Evolutionary conservation across 352 stramenopile genomes (phyloP), one percentile per base, ranked within the genome.

Genomic region (Elongisporangium anandrum): DNA sequence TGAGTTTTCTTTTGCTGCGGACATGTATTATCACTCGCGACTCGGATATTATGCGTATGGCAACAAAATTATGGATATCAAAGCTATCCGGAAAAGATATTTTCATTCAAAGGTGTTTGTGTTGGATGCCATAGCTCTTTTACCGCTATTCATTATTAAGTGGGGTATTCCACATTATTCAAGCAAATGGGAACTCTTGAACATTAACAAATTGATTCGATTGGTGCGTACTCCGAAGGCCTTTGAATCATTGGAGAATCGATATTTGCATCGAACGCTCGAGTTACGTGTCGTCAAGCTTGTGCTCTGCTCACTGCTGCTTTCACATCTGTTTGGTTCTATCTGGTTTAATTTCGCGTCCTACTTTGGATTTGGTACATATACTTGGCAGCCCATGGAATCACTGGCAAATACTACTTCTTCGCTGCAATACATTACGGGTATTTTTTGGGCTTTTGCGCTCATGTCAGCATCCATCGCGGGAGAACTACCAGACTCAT

Each of bases 21-120:
- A 91, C 24, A 58, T 87, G 23, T 75, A 77, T 34, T 75, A 88
- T 16, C 56, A 73, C 22, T 73, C 66, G 4, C 65, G 77, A 1
- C 68, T 85, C 0, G 79, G 81, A 0, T 87, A 73, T 57, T 91
- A 86, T 49, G 69, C 82, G 15, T 89, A 79, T 23, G 81, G 81
- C 12, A 91, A 88, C 64, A 91, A 89, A 45, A 64, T 84, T 47
- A 85, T 87, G 77, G 69, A 88, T 51, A 22, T 71, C 17, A 29
- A 17, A 1, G 39, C 64, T 10, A 84, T 86, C 20, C 72, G 65
- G 5, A 70, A 70, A 3, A 65, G 50, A 6, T 88, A 87, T 49
- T 66, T 74, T 10, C 50, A 34, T 7, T 89, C 81, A 17, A 63
- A 9, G 8, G 26, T 50, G 3, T 78, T 77, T 47, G 60, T 65